These are phyloP conservation scores for Serendipita vermifera DNA, from an alignment of 768 basidiomycete species.

Conservation along the genomic window DNA sequence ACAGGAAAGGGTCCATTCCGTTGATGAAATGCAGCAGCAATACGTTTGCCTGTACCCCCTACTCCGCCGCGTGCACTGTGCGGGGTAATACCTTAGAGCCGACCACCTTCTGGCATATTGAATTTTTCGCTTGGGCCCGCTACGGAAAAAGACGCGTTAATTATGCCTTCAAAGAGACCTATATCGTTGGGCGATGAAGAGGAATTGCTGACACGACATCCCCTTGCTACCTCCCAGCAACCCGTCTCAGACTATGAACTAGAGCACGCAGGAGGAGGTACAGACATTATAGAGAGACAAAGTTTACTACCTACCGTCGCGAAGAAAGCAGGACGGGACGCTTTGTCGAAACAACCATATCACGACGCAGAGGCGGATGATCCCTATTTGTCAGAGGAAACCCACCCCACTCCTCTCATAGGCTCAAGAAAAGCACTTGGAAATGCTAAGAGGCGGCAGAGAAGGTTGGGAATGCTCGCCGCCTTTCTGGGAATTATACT, in stretches of 20 bases:
- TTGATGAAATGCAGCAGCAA: no score
- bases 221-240: neutral
- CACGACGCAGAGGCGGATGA: neutral
- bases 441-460: neutral
- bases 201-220: neutral
- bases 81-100: no score
- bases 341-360: no score
- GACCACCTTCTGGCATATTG: no score
- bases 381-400: neutral
- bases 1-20: no score
- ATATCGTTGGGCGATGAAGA: conserved; percentile 1
- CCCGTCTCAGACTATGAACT: neutral
- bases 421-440: neutral
- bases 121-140: no score
- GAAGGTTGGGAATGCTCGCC: neutral
- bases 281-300: neutral
- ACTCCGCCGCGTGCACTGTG: no score
- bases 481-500: neutral
- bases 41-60: no score
- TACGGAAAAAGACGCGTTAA: no score
- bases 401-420: neutral
- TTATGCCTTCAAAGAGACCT: neutral
- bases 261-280: neutral
- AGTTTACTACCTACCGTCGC: neutral
- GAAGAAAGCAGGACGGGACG: no score